Evolutionary conservation across 768 basidiomycete genomes (phyloP).

Genomic region (Xerocomellus intermedius): DNA sequence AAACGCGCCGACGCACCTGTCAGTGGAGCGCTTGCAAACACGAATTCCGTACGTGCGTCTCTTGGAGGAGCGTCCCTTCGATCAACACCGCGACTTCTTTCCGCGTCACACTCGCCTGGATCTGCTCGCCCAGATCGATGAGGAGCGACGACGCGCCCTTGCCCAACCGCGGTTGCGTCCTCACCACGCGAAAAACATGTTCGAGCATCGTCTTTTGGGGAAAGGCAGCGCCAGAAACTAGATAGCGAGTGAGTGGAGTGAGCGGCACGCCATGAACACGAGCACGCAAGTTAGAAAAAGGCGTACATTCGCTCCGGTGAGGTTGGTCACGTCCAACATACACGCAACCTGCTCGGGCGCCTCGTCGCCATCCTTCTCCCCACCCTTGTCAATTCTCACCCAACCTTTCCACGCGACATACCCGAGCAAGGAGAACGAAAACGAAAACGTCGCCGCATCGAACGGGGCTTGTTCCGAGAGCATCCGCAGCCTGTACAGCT

Average conservation of each 20-base stretch:
- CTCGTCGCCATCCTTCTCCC: too few species aligned
- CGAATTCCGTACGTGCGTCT: constrained; percentile 82
- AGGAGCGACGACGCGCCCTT: constrained; percentile 83
- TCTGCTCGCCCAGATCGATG: constrained; percentile 76
- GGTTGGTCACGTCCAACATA: too few species aligned
- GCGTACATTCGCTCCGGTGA: too few species aligned
- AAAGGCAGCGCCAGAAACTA: too few species aligned
- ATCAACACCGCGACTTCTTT: constrained; percentile 69
- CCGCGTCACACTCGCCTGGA: constrained; percentile 57
- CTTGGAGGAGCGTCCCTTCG: constrained; percentile 72
- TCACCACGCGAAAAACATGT: constrained; percentile 67
- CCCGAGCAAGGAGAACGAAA: constrained; percentile 71
- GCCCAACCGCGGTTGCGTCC: constrained; percentile 72
- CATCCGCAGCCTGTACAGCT: constrained; percentile 80
- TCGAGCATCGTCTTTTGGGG: constrained; percentile 62
- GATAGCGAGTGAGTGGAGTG: too few species aligned
- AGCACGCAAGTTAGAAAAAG: too few species aligned
- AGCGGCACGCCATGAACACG: too few species aligned
- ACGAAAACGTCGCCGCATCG: constrained; percentile 83
- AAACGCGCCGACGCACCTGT: constrained; percentile 48
- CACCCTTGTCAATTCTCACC: too few species aligned
- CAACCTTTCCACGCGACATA: too few species aligned
- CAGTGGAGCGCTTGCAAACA: constrained; percentile 86
- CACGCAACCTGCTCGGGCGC: too few species aligned
- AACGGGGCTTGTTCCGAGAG: constrained; percentile 80